Evolutionary conservation across 768 basidiomycete genomes (phyloP).

Genomic region (Jaapia argillacea): DNA sequence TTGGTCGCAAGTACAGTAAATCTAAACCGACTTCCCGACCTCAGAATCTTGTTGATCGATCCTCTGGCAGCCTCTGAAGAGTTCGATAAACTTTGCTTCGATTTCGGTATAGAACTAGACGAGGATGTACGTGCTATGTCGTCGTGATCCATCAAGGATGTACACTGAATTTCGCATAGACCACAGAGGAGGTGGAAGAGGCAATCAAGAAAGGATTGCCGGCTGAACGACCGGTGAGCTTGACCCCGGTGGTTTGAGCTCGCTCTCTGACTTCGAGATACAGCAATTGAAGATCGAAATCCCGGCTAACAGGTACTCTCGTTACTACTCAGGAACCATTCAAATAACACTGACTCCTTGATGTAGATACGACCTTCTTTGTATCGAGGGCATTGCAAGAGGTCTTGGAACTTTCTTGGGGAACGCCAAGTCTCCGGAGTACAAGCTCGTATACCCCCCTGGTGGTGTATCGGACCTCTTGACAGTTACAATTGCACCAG

Average conservation of each 20-base stretch:
- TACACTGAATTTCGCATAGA: too few species aligned
- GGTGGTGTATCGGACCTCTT: slow-evolving; percentile 58
- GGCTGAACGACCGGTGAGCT: slow-evolving; percentile 68
- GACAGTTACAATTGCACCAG: slow-evolving; percentile 58
- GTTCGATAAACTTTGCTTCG: slow-evolving; percentile 92
- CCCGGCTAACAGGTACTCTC: slow-evolving; percentile 81
- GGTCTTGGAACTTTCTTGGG: slow-evolving; percentile 78
- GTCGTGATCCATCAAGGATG: neutral
- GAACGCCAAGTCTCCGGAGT: slow-evolving; percentile 54
- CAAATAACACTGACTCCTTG: neutral
- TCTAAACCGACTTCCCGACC: slow-evolving; percentile 6
- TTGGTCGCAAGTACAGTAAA: slow-evolving; percentile 77
- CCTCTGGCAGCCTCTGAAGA: slow-evolving; percentile 69
- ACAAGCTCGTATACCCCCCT: slow-evolving; percentile 63
- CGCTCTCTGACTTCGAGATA: slow-evolving; percentile 7
- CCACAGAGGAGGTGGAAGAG: slow-evolving; percentile 79
- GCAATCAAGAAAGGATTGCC: slow-evolving; percentile 78
- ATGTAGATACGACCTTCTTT: slow-evolving; percentile 89
- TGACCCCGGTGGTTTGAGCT: neutral
- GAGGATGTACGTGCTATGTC: slow-evolving; percentile 70
- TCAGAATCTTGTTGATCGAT: slow-evolving; percentile 10
- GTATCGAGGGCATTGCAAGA: slow-evolving; percentile 91
- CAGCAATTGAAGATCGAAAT: slow-evolving; percentile 98
- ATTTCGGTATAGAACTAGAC: slow-evolving; percentile 95
- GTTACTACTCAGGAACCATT: neutral